Conservation (phyloP, 768 basidiomycete species). For the Suillus subluteus region DNA sequence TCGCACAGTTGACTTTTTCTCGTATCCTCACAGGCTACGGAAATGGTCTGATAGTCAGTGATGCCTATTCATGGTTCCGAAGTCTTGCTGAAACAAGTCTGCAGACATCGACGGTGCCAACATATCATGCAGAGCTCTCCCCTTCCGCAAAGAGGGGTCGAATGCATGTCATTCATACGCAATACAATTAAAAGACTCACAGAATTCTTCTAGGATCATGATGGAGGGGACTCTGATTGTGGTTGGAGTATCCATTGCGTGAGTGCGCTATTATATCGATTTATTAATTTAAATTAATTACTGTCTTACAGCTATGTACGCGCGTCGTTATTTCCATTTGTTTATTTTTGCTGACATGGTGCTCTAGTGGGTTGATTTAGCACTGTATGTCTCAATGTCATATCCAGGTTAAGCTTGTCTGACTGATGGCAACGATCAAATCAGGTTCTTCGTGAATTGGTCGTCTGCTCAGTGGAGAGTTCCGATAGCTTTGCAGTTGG, state of each 20-base stretch:
- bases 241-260: conserved; percentile 45
- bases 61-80: too few species aligned
- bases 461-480: conserved; percentile 46
- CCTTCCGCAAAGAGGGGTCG: conserved; percentile 44
- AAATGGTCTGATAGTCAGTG: conserved; percentile 42
- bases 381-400: conserved; percentile 30
- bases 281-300: neutral
- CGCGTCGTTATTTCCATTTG: neutral
- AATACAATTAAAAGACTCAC: neutral
- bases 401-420: neutral
- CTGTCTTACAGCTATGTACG: neutral
- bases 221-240: conserved; percentile 13
- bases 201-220: conserved; percentile 8
- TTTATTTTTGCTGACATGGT: conserved; percentile 1
- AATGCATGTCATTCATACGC: conserved; percentile 18
- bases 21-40: conserved; percentile 45
- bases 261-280: conserved; percentile 17
- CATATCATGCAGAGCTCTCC: conserved; percentile 50
- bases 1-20: conserved; percentile 45
- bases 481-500: conserved; percentile 44
- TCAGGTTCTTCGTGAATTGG: conserved; percentile 38
- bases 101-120: conserved; percentile 47
- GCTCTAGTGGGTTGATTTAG: conserved; percentile 44
- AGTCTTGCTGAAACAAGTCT: neutral
- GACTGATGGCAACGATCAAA: neutral